Conservation (phyloP, 176 grass and related monocot genomes). For the Elymus sibiricus region DNA sequence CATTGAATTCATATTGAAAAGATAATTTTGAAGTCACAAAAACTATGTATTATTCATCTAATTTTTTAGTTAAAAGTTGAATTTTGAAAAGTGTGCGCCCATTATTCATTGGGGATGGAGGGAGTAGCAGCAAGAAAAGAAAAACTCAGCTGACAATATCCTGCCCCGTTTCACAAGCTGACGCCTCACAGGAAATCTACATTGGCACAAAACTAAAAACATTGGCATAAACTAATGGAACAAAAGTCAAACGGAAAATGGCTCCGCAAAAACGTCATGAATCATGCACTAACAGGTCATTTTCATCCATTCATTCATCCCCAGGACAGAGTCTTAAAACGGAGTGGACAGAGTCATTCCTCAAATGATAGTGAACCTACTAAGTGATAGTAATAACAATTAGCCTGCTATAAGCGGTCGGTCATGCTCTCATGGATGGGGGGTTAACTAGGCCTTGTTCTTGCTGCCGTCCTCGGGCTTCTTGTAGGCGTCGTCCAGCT, state of each 20-base stretch:
- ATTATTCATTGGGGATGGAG: too few relatives aligned
- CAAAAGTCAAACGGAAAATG: background rate
- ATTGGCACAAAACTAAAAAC: too few relatives aligned
- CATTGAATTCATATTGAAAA: too few relatives aligned
- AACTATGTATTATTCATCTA: too few relatives aligned
- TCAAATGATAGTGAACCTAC: background rate
- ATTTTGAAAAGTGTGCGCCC: too few relatives aligned
- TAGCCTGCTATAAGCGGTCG: background rate
- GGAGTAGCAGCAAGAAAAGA: too few relatives aligned
- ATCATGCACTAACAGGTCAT: background rate
- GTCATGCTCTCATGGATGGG: background rate
- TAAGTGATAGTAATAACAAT: background rate
- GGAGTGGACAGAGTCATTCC: background rate
- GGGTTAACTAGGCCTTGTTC: background rate
- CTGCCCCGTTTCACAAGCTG: background rate
- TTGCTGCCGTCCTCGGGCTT: constrained; percentile 22
- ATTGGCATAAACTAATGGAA: background rate
- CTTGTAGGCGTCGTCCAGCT: constrained; percentile 54
- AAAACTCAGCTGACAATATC: background rate
- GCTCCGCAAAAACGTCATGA: background rate
- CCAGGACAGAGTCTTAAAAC: background rate
- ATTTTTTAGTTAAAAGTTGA: too few relatives aligned
- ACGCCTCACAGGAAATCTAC: too few relatives aligned
- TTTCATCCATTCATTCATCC: background rate
- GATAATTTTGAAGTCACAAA: too few relatives aligned